Base-by-base conservation (phyloP, 2,329 filamentous ascomycete genomes). In the Neopestalotiopsis clavispora region DNA sequence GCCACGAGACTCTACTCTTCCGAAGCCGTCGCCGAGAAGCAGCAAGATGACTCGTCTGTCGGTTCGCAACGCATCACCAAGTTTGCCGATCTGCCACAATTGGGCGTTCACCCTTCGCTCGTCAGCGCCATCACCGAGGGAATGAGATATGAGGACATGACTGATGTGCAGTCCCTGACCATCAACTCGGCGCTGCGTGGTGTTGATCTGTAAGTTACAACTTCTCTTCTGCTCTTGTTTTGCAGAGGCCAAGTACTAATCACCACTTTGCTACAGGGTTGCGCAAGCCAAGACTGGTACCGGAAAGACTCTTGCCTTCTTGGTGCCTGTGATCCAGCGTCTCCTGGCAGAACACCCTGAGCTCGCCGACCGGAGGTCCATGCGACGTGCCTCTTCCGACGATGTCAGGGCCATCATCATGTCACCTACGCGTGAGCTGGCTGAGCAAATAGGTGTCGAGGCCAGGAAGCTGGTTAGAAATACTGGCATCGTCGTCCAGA, bases 251-350 rank as follows among this genome's bases (percentile, higher is more conserved):
- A n/a, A 30, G 13, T 20, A 49, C 61, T n/a, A 58, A 58, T 20
- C 65, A 40, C 13, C 23, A 28, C 14, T 60, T 28, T 1, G 58
- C 66, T 52, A 70, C 76, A 94, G 92, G 74, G 87, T 98, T 73
- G 96, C 95, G 61, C 96, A 98, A 84, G 96, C 96, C 69, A 97
- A 94, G 83, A 99, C 96, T 9, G 96, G 96, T 78, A 98, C 96
- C 4, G 96, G 96, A 78, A 99, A 99, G 84, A 99, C 96, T 0
- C 84, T 98, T 68, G 96, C 94, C 45, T 99, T 98, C 84, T 86
- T 99, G 30, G 82, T 98, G 6, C 96, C 96, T 65, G 85, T 94
- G 7, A 83, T 98, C 66, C 94, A 98, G 79, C 91, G 90, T 69
- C 92, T 97, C 76, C 84, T 97, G 70, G 79, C 82, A 23, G 82